Evolutionary conservation across 179 eudicot genomes (phyloP).

Genomic region (Beta corolliflora): DNA sequence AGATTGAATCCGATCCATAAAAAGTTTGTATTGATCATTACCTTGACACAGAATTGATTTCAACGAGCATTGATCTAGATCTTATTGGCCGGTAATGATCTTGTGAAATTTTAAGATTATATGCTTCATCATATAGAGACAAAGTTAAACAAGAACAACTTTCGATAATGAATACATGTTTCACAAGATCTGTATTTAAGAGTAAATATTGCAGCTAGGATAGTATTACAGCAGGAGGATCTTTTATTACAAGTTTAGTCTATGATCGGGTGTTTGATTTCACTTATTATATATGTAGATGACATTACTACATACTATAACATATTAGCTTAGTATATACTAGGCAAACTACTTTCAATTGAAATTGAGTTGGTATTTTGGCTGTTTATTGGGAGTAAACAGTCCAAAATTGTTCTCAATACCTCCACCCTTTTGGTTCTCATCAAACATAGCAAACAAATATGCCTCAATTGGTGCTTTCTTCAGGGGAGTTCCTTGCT

Average conservation of each 20-base stretch:
- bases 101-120: no score
- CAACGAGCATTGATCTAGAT: no score
- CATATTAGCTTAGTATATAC: not conserved
- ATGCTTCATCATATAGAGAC: no score
- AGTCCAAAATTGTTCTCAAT: constrained; percentile 52
- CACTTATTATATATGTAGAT: not conserved
- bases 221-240: not conserved
- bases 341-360: not conserved
- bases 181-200: not conserved
- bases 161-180: no score
- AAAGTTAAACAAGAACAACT: no score
- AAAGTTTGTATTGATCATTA: no score
- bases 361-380: constrained; percentile 48
- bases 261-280: not conserved
- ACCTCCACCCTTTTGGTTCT: constrained; percentile 37
- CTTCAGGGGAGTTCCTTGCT: constrained; percentile 45
- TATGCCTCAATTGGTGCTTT: constrained; percentile 42
- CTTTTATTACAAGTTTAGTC: not conserved
- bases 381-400: constrained; percentile 40
- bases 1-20: no score
- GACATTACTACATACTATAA: not conserved
- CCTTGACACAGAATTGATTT: no score
- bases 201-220: not conserved
- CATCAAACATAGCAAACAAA: constrained; percentile 58
- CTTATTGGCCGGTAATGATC: no score